Base-by-base conservation (phyloP, 73 alveolate genomes). In the Paramecium pentaurelia region DNA sequence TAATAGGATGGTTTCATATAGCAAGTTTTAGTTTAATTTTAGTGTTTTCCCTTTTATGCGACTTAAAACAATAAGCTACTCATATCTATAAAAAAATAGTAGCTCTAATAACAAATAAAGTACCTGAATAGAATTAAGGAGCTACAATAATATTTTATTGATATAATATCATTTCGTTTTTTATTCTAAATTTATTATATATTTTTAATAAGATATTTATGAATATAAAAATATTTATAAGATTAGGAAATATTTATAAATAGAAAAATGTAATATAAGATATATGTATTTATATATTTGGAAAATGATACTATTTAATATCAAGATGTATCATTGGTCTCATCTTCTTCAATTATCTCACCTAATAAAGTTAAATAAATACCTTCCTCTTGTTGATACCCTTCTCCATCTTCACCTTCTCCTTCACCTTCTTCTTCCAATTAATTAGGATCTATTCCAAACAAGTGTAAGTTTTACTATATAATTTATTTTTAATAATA, bases 241-340 rank as follows among this genome's bases (percentile, higher is more conserved):
- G 25, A 22, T 22, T 0, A 22, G 25, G 25, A 22, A 22, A 22
- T 22, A 22, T 22, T 0, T 22, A 22, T 22, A 22, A 22, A 22
- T 22, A 38, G 11, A 38, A 9, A 38, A 9, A 38, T 38, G 1
- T 38, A 38, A 6, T 38, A 9, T 38, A 6, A 38, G 45, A 38
- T 38, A 2, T 38, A 16, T 51, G 14, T 60, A 60, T 30, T 20
- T 30, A 64, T 64, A 32, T 64, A 18, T 64, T 32, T 64, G 84
- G 84, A 64, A 64, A 64, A 64, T 64, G 84, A 64, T 64, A 28
- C 84, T 64, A 4, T 75, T 10, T 75, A 75, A 75, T 75, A 75
- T 80, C 91, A 80, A 45, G 91, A 80, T 12, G 91, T 80, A 80
- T 80, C 91, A 80, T 80, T 80, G 91, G 77, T 80, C 91, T 80